phyloP scores from a whole-genome alignment of 163 green algal genomes.

The Scenedesmus sp. region DNA sequence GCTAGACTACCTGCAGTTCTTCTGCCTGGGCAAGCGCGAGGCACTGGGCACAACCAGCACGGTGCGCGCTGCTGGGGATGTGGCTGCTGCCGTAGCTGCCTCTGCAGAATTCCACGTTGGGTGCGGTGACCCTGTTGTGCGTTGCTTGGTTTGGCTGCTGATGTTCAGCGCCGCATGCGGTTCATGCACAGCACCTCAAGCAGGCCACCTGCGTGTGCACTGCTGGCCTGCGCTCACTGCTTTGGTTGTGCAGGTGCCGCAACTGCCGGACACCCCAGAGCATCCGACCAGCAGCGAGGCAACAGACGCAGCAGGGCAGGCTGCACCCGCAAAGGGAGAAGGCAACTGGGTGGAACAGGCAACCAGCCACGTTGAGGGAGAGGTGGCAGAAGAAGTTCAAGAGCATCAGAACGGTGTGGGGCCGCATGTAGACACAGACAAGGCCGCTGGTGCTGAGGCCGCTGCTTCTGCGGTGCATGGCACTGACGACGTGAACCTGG shows the following conservation, averaged over 20 bases:
- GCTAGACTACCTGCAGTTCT: constrained; percentile 77
- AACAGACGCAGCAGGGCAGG: not conserved
- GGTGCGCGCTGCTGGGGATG: not conserved
- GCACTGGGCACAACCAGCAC: not conserved
- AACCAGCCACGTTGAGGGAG: not conserved
- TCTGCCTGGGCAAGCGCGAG: constrained; percentile 71
- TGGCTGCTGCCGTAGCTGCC: not conserved
- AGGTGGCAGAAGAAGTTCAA: not conserved
- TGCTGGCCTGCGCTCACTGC: not conserved
- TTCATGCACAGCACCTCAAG: too few relatives aligned
- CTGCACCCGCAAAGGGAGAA: not conserved
- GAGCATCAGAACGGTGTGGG: not conserved
- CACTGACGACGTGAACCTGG: not conserved
- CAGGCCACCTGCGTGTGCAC: not conserved
- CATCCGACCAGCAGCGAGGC: not conserved
- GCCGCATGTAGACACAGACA: not conserved
- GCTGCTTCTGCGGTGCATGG: not conserved
- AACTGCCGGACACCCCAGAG: not conserved
- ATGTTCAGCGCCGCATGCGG: too few relatives aligned
- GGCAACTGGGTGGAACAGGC: not conserved
- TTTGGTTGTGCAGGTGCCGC: not conserved
- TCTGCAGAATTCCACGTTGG: too few relatives aligned
- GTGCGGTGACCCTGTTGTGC: too few relatives aligned
- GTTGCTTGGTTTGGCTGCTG: too few relatives aligned
- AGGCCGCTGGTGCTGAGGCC: not conserved